phyloP scores from a whole-genome alignment of 2,329 filamentous ascomycete species.

The Diaporthe eres region DNA sequence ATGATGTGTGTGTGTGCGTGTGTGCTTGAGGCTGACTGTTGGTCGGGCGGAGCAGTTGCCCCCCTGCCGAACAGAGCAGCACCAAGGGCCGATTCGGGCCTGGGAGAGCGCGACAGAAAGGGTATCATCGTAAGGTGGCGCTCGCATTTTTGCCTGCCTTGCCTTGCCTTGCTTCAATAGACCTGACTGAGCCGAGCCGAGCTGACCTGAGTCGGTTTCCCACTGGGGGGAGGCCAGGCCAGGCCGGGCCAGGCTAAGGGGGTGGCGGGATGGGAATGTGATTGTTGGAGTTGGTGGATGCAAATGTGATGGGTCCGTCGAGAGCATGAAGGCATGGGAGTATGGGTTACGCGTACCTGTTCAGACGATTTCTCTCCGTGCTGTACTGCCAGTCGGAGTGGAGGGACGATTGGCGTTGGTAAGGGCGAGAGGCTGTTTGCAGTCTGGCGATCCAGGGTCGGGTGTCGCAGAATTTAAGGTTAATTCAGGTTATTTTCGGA shows the following conservation, averaged over 20 bases:
- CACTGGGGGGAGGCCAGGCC: constrained; percentile 3
- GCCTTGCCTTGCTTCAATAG: background rate
- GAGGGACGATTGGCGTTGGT: background rate
- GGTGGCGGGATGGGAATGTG: constrained; percentile 8
- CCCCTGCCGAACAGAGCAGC: background rate
- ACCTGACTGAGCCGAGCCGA: constrained; percentile 9
- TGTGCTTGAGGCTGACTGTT: constrained; percentile 19
- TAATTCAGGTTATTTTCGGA: constrained; percentile 38
- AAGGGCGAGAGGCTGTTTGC: constrained; percentile 10
- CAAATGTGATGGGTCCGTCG: background rate
- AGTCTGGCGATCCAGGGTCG: constrained; percentile 27
- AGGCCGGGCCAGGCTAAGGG: background rate
- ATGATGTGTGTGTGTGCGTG: constrained; percentile 4
- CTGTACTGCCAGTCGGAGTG: background rate
- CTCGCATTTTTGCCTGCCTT: constrained; percentile 1
- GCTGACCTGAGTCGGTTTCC: constrained; percentile 18
- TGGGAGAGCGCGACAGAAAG: background rate
- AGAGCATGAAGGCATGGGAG: background rate
- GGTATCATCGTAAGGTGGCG: background rate
- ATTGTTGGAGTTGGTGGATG: constrained; percentile 8
- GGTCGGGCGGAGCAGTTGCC: background rate
- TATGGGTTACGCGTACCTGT: constrained; percentile 23
- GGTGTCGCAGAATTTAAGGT: constrained; percentile 38
- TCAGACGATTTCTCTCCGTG: constrained; percentile 1
- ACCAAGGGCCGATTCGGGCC: background rate